Evolutionary conservation across 345 rosid genomes (phyloP), one percentile per base, ranked within the genome.

Genomic region (Erysimum cheiranthoides): DNA sequence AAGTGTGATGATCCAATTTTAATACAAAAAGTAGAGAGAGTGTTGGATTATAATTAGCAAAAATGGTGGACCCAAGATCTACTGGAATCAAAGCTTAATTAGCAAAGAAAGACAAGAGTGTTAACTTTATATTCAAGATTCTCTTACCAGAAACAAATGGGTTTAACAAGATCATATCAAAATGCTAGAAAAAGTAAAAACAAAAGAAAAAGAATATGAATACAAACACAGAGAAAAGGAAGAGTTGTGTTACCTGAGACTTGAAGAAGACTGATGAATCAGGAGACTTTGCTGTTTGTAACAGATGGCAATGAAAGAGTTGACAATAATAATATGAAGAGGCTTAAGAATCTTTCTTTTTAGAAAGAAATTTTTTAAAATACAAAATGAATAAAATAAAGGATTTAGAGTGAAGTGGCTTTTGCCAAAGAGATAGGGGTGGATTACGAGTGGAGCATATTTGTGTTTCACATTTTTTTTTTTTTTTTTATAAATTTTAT

Each of bases 361-460:
- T 5, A 47, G 27, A 35, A 50, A 31, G 35, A 60, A 6, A 34
- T 34, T 10, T 57, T 12, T 21, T 21, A n/a, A n/a, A 13, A n/a
- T 14, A 35, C 27, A 39, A 32, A 17, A 52, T 27, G 1, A 45
- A 60, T 18, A 64, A 0, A 51, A 47, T 30, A 18, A 30, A 12
- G 3, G 2, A 31, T 46, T 2, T 8, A 51, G 40, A 34, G 50
- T 79, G 73, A 77, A 47, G 32, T 85, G 91, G 87, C 92, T 78
- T 86, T 87, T 91, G 75, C 86, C 67, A 12, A 77, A 70, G 54
- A 83, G 94, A 91, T 90, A 91, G 96, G 98, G 98, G 88, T 86
- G 79, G 16, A 50, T 56, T 73, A 68, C 79, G 93, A 74, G 96
- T 84, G 97, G 96, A 57, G 80, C 84, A 85, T 78, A 87, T 38